A percentile compares a stretch with the other conserved stretches of the same genome.
Conservation (phyloP, 208 protist species). For the Leishmania tropica region DNA sequence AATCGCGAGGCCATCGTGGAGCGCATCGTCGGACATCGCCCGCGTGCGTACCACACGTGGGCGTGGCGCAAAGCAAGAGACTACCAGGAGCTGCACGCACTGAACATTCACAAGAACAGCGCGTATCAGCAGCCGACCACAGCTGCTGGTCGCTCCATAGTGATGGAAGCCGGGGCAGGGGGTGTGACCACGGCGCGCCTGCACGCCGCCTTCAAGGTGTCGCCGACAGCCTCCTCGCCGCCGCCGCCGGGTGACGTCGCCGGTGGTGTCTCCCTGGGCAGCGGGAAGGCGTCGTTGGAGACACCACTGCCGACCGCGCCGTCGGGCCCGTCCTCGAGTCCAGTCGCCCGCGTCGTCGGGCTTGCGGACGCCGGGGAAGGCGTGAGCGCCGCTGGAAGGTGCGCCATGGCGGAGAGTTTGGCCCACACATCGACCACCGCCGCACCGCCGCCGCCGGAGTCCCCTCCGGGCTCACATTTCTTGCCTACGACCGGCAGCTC, state of each 20-base stretch:
- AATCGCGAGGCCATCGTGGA: slow-evolving; percentile 37
- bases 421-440: not conserved
- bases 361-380: not conserved
- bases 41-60: slow-evolving; percentile 43
- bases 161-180: not conserved
- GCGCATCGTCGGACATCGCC: slow-evolving; percentile 31
- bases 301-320: slow-evolving; percentile 11
- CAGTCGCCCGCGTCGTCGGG: not conserved
- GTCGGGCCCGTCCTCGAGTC: slow-evolving; percentile 9
- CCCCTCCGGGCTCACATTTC: not conserved
- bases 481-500: not conserved
- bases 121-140: slow-evolving; percentile 6
- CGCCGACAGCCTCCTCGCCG: not conserved
- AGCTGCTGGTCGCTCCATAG: no score
- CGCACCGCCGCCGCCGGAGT: not conserved
- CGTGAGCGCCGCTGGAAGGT: not conserved
- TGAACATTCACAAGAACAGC: slow-evolving; percentile 35
- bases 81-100: slow-evolving; percentile 31
- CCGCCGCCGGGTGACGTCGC: not conserved
- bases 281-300: not conserved
- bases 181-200: not conserved
- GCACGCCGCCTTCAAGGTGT: not conserved
- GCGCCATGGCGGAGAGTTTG: not conserved
- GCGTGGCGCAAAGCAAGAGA: slow-evolving; percentile 43
- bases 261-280: not conserved